Percentiles rank a stretch among this genome's conserved stretches.
phyloP scores from a whole-genome alignment of 768 basidiomycete species.

The Auriscalpium vulgare region DNA sequence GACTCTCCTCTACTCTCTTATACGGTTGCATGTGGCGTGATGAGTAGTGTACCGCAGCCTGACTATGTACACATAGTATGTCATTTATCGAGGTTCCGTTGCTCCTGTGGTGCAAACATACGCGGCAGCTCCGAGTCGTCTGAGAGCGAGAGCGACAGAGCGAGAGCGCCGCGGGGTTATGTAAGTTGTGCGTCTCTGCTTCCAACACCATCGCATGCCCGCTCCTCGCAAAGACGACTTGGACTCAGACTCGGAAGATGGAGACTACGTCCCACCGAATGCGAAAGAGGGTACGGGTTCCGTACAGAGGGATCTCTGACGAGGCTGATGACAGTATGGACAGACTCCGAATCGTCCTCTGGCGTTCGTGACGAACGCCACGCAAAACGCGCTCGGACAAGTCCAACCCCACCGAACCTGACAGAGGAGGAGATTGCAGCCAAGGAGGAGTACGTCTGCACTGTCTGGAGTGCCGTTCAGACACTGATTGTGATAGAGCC shows the following conservation, averaged over 20 bases:
- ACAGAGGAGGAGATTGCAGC: constrained; percentile 29
- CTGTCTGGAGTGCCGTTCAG: constrained; percentile 1
- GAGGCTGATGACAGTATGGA: constrained; percentile 27
- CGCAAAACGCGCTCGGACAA: constrained; percentile 27
- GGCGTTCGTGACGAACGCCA: constrained; percentile 32
- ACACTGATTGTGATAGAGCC: constrained; percentile 30
- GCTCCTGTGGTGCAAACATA: no score
- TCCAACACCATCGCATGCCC: no score
- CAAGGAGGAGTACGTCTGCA: constrained; percentile 34
- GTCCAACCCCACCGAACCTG: constrained; percentile 15
- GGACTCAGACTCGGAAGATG: constrained; percentile 56
- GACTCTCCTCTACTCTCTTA: constrained; percentile 46
- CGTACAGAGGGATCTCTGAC: neutral
- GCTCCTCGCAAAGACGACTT: constrained; percentile 23
- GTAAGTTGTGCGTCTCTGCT: no score
- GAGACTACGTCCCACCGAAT: constrained; percentile 55
- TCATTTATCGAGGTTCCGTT: no score
- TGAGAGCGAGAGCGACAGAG: no score
- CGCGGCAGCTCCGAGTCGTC: no score
- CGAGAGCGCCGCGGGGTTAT: no score
- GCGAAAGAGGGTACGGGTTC: neutral
- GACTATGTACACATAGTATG: no score
- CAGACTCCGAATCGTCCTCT: constrained; percentile 33
- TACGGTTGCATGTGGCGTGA: constrained; percentile 33
- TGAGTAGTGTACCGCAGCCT: neutral